phyloP scores from a whole-genome alignment of 345 rosid species.

The Ceriops tagal region DNA sequence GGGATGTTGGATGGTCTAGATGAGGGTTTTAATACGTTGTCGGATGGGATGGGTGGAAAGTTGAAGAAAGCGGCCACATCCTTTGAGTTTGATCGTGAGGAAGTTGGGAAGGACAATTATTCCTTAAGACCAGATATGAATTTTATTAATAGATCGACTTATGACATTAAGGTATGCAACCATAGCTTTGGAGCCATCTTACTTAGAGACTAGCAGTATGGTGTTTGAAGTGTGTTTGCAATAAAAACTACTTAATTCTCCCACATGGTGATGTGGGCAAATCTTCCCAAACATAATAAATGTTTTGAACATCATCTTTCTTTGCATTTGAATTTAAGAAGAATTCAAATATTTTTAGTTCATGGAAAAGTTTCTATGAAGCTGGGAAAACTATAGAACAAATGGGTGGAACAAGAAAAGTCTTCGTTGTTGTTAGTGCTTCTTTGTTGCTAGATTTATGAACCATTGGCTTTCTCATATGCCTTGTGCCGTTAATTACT shows the following conservation, averaged over 20 bases:
- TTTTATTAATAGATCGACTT: conserved; percentile 23
- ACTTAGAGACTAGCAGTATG: neutral
- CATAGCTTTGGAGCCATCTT: neutral
- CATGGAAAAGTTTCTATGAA: neutral
- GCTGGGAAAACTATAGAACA: neutral
- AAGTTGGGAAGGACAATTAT: conserved; percentile 27
- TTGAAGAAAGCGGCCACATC: conserved; percentile 40
- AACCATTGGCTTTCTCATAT: neutral
- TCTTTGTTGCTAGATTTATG: too few species aligned
- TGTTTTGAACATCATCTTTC: neutral
- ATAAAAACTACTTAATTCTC: too few species aligned
- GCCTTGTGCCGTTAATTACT: neutral
- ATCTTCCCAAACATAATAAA: neutral
- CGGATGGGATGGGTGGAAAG: conserved; percentile 49
- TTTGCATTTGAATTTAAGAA: neutral
- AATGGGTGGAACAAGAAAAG: neutral
- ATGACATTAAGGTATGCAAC: conserved; percentile 36
- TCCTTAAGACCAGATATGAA: conserved; percentile 40
- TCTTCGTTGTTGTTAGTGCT: neutral
- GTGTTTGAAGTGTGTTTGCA: neutral
- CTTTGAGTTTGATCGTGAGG: conserved; percentile 35
- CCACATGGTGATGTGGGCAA: too few species aligned
- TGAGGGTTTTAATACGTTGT: conserved; percentile 15
- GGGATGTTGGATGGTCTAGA: neutral
- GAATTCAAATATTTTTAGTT: neutral